Evolutionary conservation across 306 rosid genomes (phyloP).

Genomic region (Inga oerstediana): DNA sequence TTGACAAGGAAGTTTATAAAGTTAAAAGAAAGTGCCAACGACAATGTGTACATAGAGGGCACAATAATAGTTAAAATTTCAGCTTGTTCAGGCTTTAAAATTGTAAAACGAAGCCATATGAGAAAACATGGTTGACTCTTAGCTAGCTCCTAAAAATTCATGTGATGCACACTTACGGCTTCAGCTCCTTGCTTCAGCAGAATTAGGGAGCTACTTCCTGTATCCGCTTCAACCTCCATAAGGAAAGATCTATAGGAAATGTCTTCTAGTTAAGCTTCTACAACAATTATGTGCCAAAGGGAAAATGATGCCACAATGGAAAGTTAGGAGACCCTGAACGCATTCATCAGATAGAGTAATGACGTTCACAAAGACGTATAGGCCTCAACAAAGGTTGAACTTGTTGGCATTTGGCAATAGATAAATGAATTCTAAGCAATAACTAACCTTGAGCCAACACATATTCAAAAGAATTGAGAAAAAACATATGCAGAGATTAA

Average conservation of each 20-base stretch:
- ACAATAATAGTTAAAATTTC: not conserved
- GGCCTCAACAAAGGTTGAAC: not conserved
- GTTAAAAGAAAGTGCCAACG: not conserved
- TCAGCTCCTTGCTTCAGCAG: conserved; percentile 70
- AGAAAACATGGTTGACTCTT: not conserved
- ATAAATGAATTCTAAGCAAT: not conserved
- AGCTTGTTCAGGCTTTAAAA: not conserved
- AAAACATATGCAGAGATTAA: not conserved
- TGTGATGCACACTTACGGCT: conserved; percentile 52
- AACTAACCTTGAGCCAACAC: not conserved
- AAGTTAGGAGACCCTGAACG: not conserved
- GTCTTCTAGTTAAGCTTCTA: not conserved
- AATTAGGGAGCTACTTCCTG: conserved; percentile 34
- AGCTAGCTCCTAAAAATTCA: not conserved
- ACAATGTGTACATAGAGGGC: not conserved
- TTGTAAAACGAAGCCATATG: not conserved
- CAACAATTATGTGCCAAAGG: not conserved
- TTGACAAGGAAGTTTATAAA: not conserved
- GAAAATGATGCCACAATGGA: not conserved
- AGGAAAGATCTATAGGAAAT: not conserved
- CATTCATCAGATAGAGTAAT: not conserved
- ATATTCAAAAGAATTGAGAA: not conserved
- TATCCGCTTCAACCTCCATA: conserved; percentile 42
- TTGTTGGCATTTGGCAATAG: not conserved
- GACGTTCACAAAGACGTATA: not conserved